Evolutionary conservation across 2,329 filamentous ascomycete genomes (phyloP), one percentile per base, ranked within the genome.

Genomic region (Claviceps purpurea): DNA sequence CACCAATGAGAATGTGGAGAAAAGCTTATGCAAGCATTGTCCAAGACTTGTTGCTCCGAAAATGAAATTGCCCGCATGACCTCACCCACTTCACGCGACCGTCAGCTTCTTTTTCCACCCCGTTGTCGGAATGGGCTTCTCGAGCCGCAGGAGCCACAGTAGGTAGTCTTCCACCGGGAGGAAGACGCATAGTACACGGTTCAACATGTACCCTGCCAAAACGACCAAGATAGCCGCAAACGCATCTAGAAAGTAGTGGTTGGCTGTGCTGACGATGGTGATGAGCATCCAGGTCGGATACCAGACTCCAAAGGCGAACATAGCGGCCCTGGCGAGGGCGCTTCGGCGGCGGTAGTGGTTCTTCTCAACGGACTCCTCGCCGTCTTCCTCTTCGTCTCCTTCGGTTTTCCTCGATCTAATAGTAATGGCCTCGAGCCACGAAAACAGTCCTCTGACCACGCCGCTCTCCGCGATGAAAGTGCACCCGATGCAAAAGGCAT

Each of bases 221-320:
- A 81, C 83, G 1, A 85, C 79, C n/a, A 77, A 58, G 1, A 76
- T 73, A 0, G 82, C 82, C 1, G 79, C 81, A 11, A 82, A 71
- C 0, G 82, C 82, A 63, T 86, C 82, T 14, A 85, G 70, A 37
- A 85, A 74, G 61, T 85, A 74, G 56, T 73, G 79, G 60, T 82
- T 82, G 44, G 77, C 79, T 0, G 78, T 82, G 16, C 77, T 76
- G 37, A 83, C 73, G 57, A 82, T 82, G 22, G 73, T 74, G 5
- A 73, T 66, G 46, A 81, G 61, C 53, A 79, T 76, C 61, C 74
- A 71, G 10, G 65, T 58, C 7, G 76, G 76, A 58, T 80, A 80
- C 53, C 67, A 68, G 40, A 79, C 51, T n/a, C 76, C 75, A 13
- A 75, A 54, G 16, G 50, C 56, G 49, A 61, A 61, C 57, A 62